phyloP scores from a whole-genome alignment of 345 rosid species.

The Chamaenerion angustifolium region DNA sequence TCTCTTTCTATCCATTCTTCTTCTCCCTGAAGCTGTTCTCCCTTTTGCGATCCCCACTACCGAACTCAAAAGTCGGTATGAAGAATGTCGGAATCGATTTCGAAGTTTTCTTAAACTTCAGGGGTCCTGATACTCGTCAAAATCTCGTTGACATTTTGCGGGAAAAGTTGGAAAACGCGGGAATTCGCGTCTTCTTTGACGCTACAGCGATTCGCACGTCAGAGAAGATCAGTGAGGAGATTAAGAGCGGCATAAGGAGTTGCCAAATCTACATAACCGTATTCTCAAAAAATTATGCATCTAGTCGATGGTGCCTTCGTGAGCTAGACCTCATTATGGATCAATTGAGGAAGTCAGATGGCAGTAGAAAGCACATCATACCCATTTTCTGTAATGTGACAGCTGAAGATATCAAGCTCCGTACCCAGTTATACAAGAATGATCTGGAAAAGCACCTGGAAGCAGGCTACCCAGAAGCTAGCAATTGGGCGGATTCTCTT shows the following conservation, averaged over 20 bases:
- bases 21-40: too few relatives aligned
- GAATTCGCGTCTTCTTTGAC: neutral
- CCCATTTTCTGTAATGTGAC: neutral
- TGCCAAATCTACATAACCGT: conserved; percentile 1
- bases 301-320: neutral
- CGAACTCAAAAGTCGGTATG: too few relatives aligned
- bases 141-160: neutral
- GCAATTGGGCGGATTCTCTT: conserved; percentile 3
- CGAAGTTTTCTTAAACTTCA: neutral
- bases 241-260: neutral
- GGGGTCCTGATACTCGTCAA: neutral
- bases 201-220: neutral
- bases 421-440: neutral
- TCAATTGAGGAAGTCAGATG: neutral
- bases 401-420: neutral
- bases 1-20: too few relatives aligned
- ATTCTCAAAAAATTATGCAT: rapidly evolving
- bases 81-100: neutral
- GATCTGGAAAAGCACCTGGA: neutral
- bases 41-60: too few relatives aligned
- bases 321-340: neutral
- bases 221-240: neutral
- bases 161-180: neutral
- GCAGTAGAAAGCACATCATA: neutral
- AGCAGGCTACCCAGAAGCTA: neutral